Conservation (phyloP, 2,329 filamentous ascomycete species). For the Epichloe festucae region DNA sequence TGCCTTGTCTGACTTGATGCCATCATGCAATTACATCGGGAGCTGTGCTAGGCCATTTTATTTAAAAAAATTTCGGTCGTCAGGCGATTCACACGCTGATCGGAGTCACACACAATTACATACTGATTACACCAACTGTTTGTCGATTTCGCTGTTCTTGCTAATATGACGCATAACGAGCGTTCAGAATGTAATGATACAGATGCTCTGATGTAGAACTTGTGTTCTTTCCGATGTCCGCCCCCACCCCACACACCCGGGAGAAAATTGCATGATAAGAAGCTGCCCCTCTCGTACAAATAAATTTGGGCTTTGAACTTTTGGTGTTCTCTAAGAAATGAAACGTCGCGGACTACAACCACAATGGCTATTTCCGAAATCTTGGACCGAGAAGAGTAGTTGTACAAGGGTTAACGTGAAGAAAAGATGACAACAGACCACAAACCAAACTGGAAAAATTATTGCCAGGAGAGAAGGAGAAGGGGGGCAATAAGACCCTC, state of each 20-base stretch:
- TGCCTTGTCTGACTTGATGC: neutral
- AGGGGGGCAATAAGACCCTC: no score
- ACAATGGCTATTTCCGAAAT: neutral
- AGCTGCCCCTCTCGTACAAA: neutral
- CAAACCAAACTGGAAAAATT: neutral
- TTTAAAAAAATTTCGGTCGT: no score
- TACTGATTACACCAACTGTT: neutral
- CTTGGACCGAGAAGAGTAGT: conserved; percentile 17
- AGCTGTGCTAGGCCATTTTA: neutral
- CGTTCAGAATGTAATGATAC: conserved; percentile 4
- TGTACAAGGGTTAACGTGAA: conserved; percentile 19
- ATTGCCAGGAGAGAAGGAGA: neutral
- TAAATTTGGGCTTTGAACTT: neutral
- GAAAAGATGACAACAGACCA: neutral
- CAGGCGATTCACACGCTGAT: no score
- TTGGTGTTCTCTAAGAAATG: neutral
- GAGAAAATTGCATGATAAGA: neutral
- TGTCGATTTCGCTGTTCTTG: neutral
- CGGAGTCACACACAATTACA: neutral
- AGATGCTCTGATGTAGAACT: neutral
- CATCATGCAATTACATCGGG: neutral
- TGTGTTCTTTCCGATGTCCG: neutral
- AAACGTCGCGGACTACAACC: neutral
- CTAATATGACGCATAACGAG: conserved; percentile 1
- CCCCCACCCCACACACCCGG: no score